phyloP scores from a whole-genome alignment of 805 yeast genomes.

The Maudiozyma pseudohumilis region DNA sequence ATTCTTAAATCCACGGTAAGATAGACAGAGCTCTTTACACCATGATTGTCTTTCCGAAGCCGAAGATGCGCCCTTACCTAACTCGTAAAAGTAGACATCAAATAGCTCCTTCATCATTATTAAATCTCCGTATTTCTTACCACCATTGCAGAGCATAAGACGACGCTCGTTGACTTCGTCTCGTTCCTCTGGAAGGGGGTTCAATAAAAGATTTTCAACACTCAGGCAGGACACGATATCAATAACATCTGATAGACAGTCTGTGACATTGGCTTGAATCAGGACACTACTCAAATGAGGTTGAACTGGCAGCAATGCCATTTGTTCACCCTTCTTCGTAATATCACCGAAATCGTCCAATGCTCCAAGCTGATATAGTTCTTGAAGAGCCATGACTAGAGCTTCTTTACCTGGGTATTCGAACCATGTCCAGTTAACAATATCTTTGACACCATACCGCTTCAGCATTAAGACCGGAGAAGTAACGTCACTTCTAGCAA shows the following conservation, averaged over 20 bases:
- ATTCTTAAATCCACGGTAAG: constrained; percentile 69
- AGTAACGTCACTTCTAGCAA: constrained; percentile 74
- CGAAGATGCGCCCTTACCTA: constrained; percentile 15
- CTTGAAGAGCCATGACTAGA: constrained; percentile 63
- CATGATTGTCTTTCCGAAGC: constrained; percentile 60
- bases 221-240: constrained; percentile 90
- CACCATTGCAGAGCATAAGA: constrained; percentile 56
- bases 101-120: constrained; percentile 71
- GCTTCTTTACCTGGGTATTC: constrained; percentile 82
- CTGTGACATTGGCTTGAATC: constrained; percentile 50
- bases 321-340: constrained; percentile 69
- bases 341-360: constrained; percentile 65
- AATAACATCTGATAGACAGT: constrained; percentile 54
- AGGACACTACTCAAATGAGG: constrained; percentile 86
- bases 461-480: constrained; percentile 79
- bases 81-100: constrained; percentile 36
- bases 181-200: constrained; percentile 69
- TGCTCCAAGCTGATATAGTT: constrained; percentile 71
- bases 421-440: constrained; percentile 84
- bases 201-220: constrained; percentile 77
- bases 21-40: constrained; percentile 74
- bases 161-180: constrained; percentile 78
- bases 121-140: constrained; percentile 73
- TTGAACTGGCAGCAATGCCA: constrained; percentile 85
- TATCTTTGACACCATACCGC: constrained; percentile 71